Base-by-base conservation (phyloP, 2,329 filamentous ascomycete genomes). In the Neodidymelliopsis sp. region DNA sequence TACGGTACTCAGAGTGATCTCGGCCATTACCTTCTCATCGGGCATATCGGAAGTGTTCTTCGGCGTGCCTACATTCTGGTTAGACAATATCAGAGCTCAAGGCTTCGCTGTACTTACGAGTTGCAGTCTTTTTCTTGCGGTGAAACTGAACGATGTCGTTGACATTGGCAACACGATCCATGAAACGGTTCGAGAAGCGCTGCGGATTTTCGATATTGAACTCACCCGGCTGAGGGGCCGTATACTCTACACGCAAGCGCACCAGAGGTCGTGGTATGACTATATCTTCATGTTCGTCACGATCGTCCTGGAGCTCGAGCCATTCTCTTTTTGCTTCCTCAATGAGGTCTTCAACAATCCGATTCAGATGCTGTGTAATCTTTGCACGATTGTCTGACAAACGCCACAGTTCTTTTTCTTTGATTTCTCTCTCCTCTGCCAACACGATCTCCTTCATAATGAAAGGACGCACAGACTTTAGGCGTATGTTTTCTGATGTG, bases 181-280 rank as follows among this genome's bases (percentile, higher is more conserved):
- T 82, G 61, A 97, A 99, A 2, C 91, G 84, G 69, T 96, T 96
- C 0, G 93, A 97, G 66, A 97, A 97, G 7, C 94, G 86, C 69
- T 97, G 94, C 0, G 94, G 92, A 53, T 99, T 99, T 70, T 97
- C 94, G 56, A 89, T 87, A 59, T 97, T 90, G 64, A 91, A 99
- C 25, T 85, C 84, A 11, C 91, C 89, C 4, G 91, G 91, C 22
- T 95, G 90, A 0, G 88, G 88, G 0, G 91, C 86, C 0, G 90
- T 89, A 58, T 91, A 94, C 65, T 99, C 94, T 1, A 99, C 92
- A 53, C 92, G 91, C 12, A 99, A 82, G 15, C 94, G 85, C 28
- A 99, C 87, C 1, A 99, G 80, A 0, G 94, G 94, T 24, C 94
- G 76, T 0, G 93, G 93, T 1, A 84, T 80, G 44, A 86, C 82